A percentile compares a stretch with the other conserved stretches of the same genome.
These are phyloP conservation scores for Aegilops umbellulata DNA, from an alignment of 176 grass and related monocot species.

Conservation along the genomic window DNA sequence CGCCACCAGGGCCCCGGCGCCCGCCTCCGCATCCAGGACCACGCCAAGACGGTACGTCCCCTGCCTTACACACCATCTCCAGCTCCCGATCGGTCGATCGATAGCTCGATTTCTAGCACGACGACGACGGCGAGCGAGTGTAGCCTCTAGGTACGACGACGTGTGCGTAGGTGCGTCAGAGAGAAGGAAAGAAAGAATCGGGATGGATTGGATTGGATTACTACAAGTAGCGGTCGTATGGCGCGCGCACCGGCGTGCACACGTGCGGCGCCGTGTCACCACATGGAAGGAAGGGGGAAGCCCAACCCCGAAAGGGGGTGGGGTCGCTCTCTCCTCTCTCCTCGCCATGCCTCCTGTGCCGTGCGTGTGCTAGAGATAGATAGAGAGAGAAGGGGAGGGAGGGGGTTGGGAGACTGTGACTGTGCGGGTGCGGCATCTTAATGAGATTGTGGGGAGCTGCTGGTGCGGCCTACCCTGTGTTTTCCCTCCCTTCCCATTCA, in stretches of 20 bases:
- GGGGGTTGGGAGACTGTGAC: not conserved
- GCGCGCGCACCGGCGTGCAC: conserved; percentile 58
- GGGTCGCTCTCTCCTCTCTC: not conserved
- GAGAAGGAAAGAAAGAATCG: not conserved
- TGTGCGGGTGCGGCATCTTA: conserved; percentile 39
- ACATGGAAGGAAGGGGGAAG: conserved; percentile 46
- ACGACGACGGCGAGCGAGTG: not conserved
- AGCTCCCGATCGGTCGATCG: no score
- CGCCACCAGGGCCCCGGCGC: conserved; percentile 33
- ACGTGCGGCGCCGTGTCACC: conserved; percentile 77
- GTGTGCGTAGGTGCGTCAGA: not conserved
- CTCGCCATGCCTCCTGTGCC: not conserved
- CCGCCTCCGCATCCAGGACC: conserved; percentile 71
- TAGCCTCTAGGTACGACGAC: not conserved
- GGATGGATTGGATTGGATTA: conserved; percentile 18
- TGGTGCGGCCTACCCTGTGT: conserved; percentile 34
- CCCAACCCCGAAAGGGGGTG: conserved; percentile 24
- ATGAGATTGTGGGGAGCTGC: conserved; percentile 40
- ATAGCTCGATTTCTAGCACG: not conserved
- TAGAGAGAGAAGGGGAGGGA: no score
- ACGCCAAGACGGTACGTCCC: conserved; percentile 66
- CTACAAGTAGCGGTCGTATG: conserved; percentile 1
- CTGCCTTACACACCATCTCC: no score
- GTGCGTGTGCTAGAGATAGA: not conserved
- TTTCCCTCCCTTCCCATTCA: conserved; percentile 35